Conservation (phyloP, 106 monocot genomes). For the Dendrobium catenatum region DNA sequence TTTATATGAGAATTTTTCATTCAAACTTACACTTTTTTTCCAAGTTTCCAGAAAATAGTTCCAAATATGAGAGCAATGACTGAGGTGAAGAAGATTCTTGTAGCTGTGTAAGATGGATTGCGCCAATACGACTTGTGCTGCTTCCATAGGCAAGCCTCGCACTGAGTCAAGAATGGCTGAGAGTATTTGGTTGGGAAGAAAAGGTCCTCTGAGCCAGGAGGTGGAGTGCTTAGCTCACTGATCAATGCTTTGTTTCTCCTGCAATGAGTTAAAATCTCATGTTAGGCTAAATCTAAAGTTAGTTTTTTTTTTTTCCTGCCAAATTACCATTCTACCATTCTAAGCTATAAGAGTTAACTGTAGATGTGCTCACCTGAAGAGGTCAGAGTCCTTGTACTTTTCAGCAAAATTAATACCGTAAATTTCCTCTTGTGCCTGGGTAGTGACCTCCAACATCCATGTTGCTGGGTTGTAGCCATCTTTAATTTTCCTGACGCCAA, state of each 20-base stretch:
- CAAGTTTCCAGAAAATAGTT: constrained; percentile 25
- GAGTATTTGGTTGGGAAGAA: constrained; percentile 24
- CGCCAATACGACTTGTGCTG: constrained; percentile 31
- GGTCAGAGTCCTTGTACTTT: constrained; percentile 53
- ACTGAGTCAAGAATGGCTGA: constrained; percentile 16
- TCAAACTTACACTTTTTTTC: constrained; percentile 18
- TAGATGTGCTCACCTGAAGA: constrained; percentile 31
- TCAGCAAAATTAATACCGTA: constrained; percentile 54
- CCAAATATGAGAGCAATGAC: constrained; percentile 25
- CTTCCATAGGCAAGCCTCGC: constrained; percentile 25
- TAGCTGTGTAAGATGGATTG: constrained; percentile 24
- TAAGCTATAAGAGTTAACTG: background rate
- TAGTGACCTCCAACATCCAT: constrained; percentile 81
- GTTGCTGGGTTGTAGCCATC: constrained; percentile 80
- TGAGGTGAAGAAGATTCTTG: constrained; percentile 23
- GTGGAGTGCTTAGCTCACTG: constrained; percentile 13
- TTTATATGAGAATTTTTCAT: background rate
- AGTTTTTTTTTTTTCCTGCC: background rate
- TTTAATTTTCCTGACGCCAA: constrained; percentile 63
- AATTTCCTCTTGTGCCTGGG: constrained; percentile 54
- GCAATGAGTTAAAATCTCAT: background rate
- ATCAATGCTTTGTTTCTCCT: constrained; percentile 31
- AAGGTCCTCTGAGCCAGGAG: constrained; percentile 16
- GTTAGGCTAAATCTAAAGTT: background rate
- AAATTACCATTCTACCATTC: background rate